phyloP scores from a whole-genome alignment of 495 filamentous ascomycete species.

The Lasiosphaeria miniovina region DNA sequence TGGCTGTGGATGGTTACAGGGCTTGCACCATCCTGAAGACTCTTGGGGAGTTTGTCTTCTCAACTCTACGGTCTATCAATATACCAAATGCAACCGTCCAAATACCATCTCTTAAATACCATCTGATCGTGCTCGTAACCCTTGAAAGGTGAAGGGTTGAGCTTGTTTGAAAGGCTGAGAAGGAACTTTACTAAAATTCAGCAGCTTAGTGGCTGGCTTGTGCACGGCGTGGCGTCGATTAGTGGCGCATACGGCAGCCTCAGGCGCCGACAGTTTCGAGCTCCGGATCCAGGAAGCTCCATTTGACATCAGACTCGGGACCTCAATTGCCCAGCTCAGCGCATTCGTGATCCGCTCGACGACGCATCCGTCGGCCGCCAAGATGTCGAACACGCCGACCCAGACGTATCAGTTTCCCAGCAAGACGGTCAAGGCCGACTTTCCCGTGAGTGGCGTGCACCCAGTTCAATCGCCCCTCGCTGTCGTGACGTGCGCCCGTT shows the following conservation, averaged over 20 bases:
- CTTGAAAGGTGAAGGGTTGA: too few relatives aligned
- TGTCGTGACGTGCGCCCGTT: background rate
- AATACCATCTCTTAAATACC: too few relatives aligned
- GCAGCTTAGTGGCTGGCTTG: background rate
- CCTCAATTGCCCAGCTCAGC: slow-evolving; percentile 1
- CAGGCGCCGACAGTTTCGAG: slow-evolving; percentile 25
- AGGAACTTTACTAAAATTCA: too few relatives aligned
- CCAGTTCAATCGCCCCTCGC: slow-evolving; percentile 18
- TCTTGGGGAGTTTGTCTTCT: too few relatives aligned
- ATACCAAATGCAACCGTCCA: too few relatives aligned
- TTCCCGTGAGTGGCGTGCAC: slow-evolving; percentile 59
- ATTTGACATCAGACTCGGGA: slow-evolving; percentile 21
- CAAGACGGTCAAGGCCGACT: slow-evolving; percentile 71
- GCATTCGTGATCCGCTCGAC: slow-evolving; percentile 26
- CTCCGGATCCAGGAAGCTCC: slow-evolving; percentile 26
- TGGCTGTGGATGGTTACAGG: too few relatives aligned
- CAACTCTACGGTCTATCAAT: too few relatives aligned
- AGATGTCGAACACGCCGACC: slow-evolving; percentile 59
- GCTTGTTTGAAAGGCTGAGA: too few relatives aligned
- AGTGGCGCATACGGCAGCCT: slow-evolving; percentile 11
- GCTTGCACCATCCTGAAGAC: too few relatives aligned
- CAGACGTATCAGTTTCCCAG: slow-evolving; percentile 63
- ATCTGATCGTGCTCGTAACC: too few relatives aligned
- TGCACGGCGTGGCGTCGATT: slow-evolving; percentile 2
- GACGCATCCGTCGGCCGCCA: slow-evolving; percentile 37